These are phyloP conservation scores for Sporothrix curviconia DNA, from an alignment of 2,329 filamentous ascomycete genomes.

Conservation along the genomic window DNA sequence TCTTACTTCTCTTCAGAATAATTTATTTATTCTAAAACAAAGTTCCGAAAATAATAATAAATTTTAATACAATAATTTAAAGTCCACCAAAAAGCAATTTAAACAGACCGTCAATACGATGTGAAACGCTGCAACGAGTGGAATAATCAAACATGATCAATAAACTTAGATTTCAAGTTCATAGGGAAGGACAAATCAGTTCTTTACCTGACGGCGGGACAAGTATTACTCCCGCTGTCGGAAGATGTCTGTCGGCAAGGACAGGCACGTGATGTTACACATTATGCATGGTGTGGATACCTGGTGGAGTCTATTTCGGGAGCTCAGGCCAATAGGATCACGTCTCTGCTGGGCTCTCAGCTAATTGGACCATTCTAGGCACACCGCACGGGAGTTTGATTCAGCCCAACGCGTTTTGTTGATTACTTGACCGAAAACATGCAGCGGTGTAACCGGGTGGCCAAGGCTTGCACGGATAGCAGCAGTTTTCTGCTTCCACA, in stretches of 20 bases:
- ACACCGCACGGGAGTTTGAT: background rate
- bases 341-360: background rate
- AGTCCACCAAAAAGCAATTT: background rate
- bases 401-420: background rate
- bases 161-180: background rate
- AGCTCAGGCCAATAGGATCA: slow-evolving; percentile 8
- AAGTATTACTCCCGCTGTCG: background rate
- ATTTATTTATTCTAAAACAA: background rate
- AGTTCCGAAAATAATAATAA: background rate
- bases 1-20: background rate
- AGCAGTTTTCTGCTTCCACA: too few relatives aligned
- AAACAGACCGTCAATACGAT: background rate
- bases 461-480: too few relatives aligned
- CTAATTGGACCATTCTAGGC: background rate
- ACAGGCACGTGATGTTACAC: background rate
- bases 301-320: background rate
- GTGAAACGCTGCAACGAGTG: too few relatives aligned
- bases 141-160: too few relatives aligned
- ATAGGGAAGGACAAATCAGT: too few relatives aligned
- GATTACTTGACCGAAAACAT: background rate
- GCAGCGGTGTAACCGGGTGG: too few relatives aligned
- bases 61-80: background rate
- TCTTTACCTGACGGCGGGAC: too few relatives aligned
- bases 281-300: background rate
- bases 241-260: background rate